Evolutionary conservation across 2,329 filamentous ascomycete species (phyloP), one percentile per base, ranked within the genome.

Genomic region (Beauveria bassiana): DNA sequence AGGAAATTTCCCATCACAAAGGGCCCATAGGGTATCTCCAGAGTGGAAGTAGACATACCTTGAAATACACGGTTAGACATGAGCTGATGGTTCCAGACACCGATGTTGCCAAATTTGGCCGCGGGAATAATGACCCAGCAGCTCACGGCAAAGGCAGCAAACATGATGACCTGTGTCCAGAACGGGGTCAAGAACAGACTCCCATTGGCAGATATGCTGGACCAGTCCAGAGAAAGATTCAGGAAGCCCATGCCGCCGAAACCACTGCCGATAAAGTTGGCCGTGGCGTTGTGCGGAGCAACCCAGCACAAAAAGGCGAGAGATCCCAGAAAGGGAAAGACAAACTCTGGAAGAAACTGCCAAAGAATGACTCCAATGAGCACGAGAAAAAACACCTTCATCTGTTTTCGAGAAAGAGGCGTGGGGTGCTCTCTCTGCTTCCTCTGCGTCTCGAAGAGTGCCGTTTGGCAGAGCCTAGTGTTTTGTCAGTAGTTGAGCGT

Each of bases 231-330:
- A 1, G 79, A 80, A 1, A 86, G 71, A 62, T 86, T 86, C 43
- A 86, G 70, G 63, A 86, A 79, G 0, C 82, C 83, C 81, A 86
- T 85, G 5, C 83, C 83, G 4, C 84, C 83, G n/a, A 85, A 77
- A 0, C 84, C 84, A 5, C 80, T 79, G 1, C 84, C 83, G 20
- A 86, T 72, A 65, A 86, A 87, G 66, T 86, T 87, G 63, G 82
- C 83, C 0, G 79, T 75, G 2, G 76, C 70, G 65, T 85, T 86
- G 18, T 76, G 75, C 1, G 83, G 83, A 2, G 84, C 83, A 2
- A 87, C 82, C 84, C 84, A 86, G 71, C 84, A 87, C 5, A 86
- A 75, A 56, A 86, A 85, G 2, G 84, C 82, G 8, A 86, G 73
- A 0, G 84, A 86, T 8, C 79, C 81, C 1, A 84, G 74, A 68